Evolutionary conservation across 306 rosid species (phyloP).

Genomic region (Herpetospermum pedunculosum): DNA sequence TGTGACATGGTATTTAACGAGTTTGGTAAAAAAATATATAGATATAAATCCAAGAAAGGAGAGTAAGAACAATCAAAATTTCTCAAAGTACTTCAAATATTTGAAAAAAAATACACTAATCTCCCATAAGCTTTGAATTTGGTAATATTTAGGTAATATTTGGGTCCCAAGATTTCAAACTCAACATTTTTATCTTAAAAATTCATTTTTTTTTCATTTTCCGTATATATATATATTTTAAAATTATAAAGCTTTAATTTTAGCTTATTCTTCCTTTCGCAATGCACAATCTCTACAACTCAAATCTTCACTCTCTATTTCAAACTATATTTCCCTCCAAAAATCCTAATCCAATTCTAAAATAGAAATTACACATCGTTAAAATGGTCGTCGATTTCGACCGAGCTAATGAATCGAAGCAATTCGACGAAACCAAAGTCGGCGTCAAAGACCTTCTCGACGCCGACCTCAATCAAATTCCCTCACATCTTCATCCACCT

Average conservation of each 20-base stretch:
- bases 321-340: neutral
- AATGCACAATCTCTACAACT: neutral
- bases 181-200: too few relatives aligned
- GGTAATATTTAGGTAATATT: too few relatives aligned
- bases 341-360: neutral
- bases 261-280: neutral
- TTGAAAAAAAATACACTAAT: too few relatives aligned
- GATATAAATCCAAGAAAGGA: too few relatives aligned
- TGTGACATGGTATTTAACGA: too few relatives aligned
- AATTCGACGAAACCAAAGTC: conserved; percentile 26
- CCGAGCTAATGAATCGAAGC: conserved; percentile 14
- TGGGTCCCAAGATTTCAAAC: too few relatives aligned
- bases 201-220: too few relatives aligned
- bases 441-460: conserved; percentile 31
- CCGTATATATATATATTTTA: too few relatives aligned
- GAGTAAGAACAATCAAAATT: too few relatives aligned
- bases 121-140: too few relatives aligned
- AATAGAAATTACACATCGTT: neutral
- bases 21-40: too few relatives aligned
- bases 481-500: conserved; percentile 30
- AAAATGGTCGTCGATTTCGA: conserved; percentile 13
- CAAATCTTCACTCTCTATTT: neutral
- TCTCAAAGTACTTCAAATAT: too few relatives aligned
- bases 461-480: conserved; percentile 19
- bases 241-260: neutral